Evolutionary conservation across 176 grass and related monocot genomes (phyloP).

Genomic region (Thalia dealbata): DNA sequence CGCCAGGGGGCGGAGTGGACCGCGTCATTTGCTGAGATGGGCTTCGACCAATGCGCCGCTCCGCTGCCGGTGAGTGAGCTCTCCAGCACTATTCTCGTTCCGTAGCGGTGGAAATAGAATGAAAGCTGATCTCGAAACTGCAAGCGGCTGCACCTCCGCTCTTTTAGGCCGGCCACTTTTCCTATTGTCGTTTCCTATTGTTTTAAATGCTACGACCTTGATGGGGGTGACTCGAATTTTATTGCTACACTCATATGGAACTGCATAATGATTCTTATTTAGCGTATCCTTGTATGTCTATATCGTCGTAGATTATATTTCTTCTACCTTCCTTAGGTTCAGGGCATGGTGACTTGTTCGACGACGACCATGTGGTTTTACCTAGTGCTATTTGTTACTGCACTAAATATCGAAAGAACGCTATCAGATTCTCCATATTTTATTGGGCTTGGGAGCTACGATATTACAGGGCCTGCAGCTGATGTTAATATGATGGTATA

Average conservation of each 20-base stretch:
- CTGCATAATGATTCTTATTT: no score
- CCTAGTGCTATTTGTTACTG: constrained; percentile 41
- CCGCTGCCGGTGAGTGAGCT: background rate
- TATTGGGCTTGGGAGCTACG: constrained; percentile 79
- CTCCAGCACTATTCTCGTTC: background rate
- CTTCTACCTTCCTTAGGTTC: background rate
- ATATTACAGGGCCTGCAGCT: constrained; percentile 94
- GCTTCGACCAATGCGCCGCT: background rate
- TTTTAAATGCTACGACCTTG: no score
- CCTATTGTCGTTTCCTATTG: no score
- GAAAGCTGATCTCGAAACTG: no score
- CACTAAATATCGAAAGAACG: constrained; percentile 33
- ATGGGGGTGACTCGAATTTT: no score
- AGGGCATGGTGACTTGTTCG: constrained; percentile 1
- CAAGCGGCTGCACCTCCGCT: no score
- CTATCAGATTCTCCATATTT: constrained; percentile 56
- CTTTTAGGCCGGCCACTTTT: no score
- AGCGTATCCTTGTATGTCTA: background rate
- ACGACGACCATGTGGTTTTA: constrained; percentile 29
- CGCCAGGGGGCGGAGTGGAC: background rate
- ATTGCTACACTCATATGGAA: no score
- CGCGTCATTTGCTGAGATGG: background rate
- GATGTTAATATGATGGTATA: constrained; percentile 99
- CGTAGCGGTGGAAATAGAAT: no score
- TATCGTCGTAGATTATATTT: background rate